Evolutionary conservation across 2,329 filamentous ascomycete genomes (phyloP), one percentile per base, ranked within the genome.

Genomic region (Trichoderma asperellum): DNA sequence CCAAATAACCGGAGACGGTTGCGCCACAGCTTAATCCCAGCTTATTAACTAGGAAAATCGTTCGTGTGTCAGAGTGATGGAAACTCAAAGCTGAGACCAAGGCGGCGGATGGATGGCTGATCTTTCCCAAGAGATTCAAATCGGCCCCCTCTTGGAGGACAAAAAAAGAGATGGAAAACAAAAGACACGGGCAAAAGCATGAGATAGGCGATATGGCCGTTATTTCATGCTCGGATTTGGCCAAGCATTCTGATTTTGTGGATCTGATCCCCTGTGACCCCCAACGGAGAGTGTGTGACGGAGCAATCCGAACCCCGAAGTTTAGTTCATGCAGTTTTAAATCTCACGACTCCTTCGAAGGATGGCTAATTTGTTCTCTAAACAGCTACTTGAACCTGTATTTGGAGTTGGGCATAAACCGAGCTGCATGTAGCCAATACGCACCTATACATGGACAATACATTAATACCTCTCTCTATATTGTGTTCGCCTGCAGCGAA

Each of bases 251-350:
- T 49, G 29, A 35, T 29, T 52, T 37, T 49, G 55, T 67, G 63
- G 55, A 67, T 34, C 53, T 40, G 37, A 59, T 49, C 37, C 40
- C 40, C 37, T 35, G 53, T 57, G 58, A 59, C 40, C 29, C 55
- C 32, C 55, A 55, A 59, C 63, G 63, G 63, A 59, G 37, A 18
- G 32, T 57, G 24, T 58, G 27, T 18, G n/a, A n/a, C n/a, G 18
- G 27, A 27, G 35, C n/a, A 67, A 37, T 37, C 63, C 63, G 63
- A 67, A 67, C 1, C 34, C 63, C 63, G 63, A 18, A 29, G 35
- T 24, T 21, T 47, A 59, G 55, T 35, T 67, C 63, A 24, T 40
- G 16, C 10, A 40, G 34, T 12, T 12, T 37, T 5, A 24, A 10
- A 29, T 37, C 12, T 18, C 18, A n/a, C 32, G 37, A 0, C 3